Conservation (phyloP, 495 filamentous ascomycete genomes). For the Xylaria intraflava region DNA sequence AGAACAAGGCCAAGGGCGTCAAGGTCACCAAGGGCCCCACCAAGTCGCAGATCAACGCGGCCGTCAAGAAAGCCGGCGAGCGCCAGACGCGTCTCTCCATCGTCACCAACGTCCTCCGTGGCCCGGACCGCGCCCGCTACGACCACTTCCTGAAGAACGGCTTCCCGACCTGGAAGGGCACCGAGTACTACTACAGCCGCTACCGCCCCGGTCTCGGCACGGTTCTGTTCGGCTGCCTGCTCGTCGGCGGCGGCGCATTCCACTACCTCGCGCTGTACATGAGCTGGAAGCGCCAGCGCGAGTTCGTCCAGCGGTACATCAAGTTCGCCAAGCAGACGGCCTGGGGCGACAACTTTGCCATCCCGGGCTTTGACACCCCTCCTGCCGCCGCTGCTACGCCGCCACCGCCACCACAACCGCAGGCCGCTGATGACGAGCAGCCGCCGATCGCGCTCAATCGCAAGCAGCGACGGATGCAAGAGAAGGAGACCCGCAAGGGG, state of each 20-base stretch:
- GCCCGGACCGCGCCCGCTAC: constrained; percentile 74
- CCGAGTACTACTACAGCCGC: constrained; percentile 93
- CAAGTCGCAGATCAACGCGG: constrained; percentile 62
- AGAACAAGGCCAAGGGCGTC: constrained; percentile 44
- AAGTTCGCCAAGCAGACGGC: constrained; percentile 79
- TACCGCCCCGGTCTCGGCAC: constrained; percentile 85
- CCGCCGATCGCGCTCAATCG: constrained; percentile 62
- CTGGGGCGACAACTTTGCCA: constrained; percentile 72
- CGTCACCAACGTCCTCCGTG: constrained; percentile 77
- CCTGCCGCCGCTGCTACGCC: constrained; percentile 29
- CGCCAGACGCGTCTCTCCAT: constrained; percentile 76
- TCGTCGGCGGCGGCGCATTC: constrained; percentile 73
- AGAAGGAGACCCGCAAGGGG: constrained; percentile 70
- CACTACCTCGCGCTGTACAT: constrained; percentile 82
- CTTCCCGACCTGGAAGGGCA: constrained; percentile 93
- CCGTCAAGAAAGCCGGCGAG: constrained; percentile 68
- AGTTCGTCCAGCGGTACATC: constrained; percentile 88
- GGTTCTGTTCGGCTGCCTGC: constrained; percentile 75
- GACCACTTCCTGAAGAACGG: constrained; percentile 92
- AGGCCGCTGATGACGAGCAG: constrained; percentile 43
- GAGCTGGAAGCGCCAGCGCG: constrained; percentile 78
- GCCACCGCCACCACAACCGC: constrained; percentile 30
- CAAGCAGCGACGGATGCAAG: constrained; percentile 78
- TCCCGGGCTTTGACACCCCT: constrained; percentile 57
- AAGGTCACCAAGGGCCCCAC: constrained; percentile 66